These are phyloP conservation scores for Trichoderma lentiforme DNA, from an alignment of 2,329 filamentous ascomycete species.

Conservation along the genomic window DNA sequence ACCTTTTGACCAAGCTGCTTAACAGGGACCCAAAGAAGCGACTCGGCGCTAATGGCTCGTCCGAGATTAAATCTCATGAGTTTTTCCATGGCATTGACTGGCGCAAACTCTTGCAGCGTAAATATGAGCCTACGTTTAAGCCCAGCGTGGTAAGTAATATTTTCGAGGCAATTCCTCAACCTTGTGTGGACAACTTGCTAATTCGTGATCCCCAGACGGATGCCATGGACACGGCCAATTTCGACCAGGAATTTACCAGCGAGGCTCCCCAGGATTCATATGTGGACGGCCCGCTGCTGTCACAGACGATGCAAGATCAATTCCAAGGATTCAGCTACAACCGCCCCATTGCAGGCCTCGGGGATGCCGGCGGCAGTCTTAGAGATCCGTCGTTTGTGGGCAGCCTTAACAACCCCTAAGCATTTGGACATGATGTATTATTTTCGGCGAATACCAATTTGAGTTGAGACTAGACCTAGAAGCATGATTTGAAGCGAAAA, in stretches of 20 bases:
- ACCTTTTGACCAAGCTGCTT: slow-evolving; percentile 83
- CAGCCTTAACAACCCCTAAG: slow-evolving; percentile 48
- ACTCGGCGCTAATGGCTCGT: slow-evolving; percentile 86
- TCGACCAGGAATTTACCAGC: slow-evolving; percentile 85
- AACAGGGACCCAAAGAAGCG: slow-evolving; percentile 89
- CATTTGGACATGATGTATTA: background rate
- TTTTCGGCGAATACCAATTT: slow-evolving; percentile 15
- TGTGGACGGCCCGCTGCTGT: slow-evolving; percentile 85
- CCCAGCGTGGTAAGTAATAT: slow-evolving; percentile 78
- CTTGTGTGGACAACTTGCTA: background rate
- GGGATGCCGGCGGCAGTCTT: slow-evolving; percentile 89
- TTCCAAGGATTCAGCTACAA: slow-evolving; percentile 98
- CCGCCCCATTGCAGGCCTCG: slow-evolving; percentile 86
- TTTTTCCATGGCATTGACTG: slow-evolving; percentile 99
- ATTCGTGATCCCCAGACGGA: slow-evolving; percentile 53
- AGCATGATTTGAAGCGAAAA: slow-evolving; percentile 2
- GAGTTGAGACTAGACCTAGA: slow-evolving; percentile 17
- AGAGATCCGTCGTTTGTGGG: slow-evolving; percentile 75
- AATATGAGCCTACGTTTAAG: slow-evolving; percentile 98
- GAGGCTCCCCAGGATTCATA: slow-evolving; percentile 89
- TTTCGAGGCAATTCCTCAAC: background rate
- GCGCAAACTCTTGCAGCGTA: slow-evolving; percentile 93
- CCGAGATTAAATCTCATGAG: slow-evolving; percentile 97
- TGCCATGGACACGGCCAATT: slow-evolving; percentile 88
- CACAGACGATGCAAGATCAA: slow-evolving; percentile 94